These are phyloP conservation scores for Cercophora samala DNA, from an alignment of 495 filamentous ascomycete species.

Conservation along the genomic window DNA sequence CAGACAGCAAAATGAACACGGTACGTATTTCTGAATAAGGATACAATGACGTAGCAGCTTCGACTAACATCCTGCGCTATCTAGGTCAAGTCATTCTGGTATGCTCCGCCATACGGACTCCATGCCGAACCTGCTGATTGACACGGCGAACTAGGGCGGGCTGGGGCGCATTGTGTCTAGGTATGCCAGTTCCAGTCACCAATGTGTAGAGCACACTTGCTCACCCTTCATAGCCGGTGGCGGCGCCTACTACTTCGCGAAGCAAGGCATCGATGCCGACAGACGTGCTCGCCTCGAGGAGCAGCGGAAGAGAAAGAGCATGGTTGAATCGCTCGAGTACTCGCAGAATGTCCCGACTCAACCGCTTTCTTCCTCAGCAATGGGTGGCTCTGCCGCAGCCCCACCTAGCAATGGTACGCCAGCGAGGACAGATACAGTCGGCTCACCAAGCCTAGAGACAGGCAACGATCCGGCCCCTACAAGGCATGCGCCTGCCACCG, in stretches of 20 bases:
- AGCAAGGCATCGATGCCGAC: constrained; percentile 87
- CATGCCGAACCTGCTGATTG: constrained; percentile 13
- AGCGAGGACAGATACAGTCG: constrained; percentile 55
- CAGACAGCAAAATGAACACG: not conserved
- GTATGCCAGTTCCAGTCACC: constrained; percentile 43
- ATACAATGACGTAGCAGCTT: constrained; percentile 24
- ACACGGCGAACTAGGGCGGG: constrained; percentile 57
- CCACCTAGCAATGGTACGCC: constrained; percentile 33
- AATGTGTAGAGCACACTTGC: constrained; percentile 8
- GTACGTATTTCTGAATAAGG: not conserved
- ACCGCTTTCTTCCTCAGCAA: constrained; percentile 38
- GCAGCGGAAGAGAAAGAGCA: constrained; percentile 60
- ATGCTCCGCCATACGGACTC: constrained; percentile 17
- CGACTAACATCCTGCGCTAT: not conserved
- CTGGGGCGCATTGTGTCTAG: constrained; percentile 80
- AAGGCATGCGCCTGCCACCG: constrained; percentile 72
- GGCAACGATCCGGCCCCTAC: constrained; percentile 83
- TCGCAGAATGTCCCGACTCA: constrained; percentile 38
- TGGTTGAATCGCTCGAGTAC: constrained; percentile 58
- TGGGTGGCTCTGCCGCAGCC: constrained; percentile 35
- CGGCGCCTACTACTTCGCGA: constrained; percentile 90
- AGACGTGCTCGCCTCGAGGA: constrained; percentile 67
- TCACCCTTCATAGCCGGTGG: constrained; percentile 63
- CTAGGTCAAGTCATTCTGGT: constrained; percentile 63
- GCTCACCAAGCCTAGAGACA: constrained; percentile 75